These are phyloP conservation scores for Fusarium keratoplasticum DNA, from an alignment of 2,329 filamentous ascomycete species.

Conservation along the genomic window DNA sequence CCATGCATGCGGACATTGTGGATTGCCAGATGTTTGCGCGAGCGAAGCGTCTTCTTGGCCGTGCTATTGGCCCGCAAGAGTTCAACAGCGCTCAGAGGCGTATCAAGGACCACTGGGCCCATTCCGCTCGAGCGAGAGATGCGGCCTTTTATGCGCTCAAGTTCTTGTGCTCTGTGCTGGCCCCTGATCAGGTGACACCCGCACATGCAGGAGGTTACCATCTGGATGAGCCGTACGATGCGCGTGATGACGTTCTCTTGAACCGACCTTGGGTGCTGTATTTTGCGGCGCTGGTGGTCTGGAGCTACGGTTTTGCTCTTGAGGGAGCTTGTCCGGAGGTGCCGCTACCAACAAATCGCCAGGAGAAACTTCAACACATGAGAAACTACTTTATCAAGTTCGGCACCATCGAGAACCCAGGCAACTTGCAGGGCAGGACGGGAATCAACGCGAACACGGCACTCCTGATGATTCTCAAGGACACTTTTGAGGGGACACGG, in stretches of 20 bases:
- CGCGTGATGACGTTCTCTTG: slow-evolving; percentile 87
- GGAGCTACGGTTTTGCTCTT: slow-evolving; percentile 92
- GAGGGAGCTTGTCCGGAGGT: slow-evolving; percentile 77
- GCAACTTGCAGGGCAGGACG: slow-evolving; percentile 77
- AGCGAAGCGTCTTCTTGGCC: slow-evolving; percentile 84
- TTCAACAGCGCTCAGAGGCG: slow-evolving; percentile 81
- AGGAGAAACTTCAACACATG: slow-evolving; percentile 82
- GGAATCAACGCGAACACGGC: slow-evolving; percentile 88
- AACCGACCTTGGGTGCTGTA: slow-evolving; percentile 97
- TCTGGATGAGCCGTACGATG: slow-evolving; percentile 73
- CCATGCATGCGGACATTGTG: slow-evolving; percentile 97
- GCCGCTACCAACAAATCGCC: slow-evolving; percentile 66
- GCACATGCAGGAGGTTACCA: slow-evolving; percentile 54
- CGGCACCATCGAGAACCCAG: slow-evolving; percentile 77
- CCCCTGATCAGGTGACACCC: slow-evolving; percentile 60
- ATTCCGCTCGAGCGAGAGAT: slow-evolving; percentile 86
- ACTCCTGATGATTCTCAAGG: slow-evolving; percentile 82
- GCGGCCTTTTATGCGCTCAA: slow-evolving; percentile 93
- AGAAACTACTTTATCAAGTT: slow-evolving; percentile 79
- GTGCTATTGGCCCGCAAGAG: slow-evolving; percentile 85
- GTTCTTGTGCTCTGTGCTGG: slow-evolving; percentile 86
- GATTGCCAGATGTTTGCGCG: slow-evolving; percentile 97
- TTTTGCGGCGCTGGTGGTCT: slow-evolving; percentile 90
- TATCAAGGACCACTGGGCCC: slow-evolving; percentile 92
- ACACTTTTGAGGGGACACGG: slow-evolving; percentile 83